Evolutionary conservation across 768 basidiomycete species (phyloP), one percentile per base, ranked within the genome.

Genomic region (Mycena rosella): DNA sequence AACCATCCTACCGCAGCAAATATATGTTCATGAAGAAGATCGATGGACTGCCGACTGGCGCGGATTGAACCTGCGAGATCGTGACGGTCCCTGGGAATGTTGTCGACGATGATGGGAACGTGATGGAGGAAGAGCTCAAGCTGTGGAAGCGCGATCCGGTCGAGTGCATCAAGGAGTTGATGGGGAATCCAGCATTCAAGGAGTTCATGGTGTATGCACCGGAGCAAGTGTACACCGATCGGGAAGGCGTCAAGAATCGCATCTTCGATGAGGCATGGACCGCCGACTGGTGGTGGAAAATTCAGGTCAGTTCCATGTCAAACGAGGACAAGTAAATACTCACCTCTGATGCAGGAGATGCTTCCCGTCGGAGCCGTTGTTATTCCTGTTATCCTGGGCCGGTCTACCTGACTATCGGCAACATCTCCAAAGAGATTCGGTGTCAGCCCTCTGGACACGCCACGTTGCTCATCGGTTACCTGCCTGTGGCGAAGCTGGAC

Each of bases 211-310:
- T 53, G 3, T 79, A 77, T 54, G 70, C 57, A 10, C 76, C 76
- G 0, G 66, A 75, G 51, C 18, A 63, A 17, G 65, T 74, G 20
- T 77, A 68, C 48, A 22, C 26, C 10, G 60, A 67, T 18, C 9
- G 14, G 4, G 52, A 53, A 3, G 49, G 52, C 3, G 14, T 5
- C 42, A 20, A 44, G 42, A 20, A 44, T 6, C 20, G 42, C 20
- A 24, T 62, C 3, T 72, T 69, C 47, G 66, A 72, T 48, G 74
- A 78, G 56, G 74, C 75, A 73, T 73, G 72, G 63, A 74, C 74
- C 5, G 42, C 42, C 20, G 14, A 44, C 6, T 44, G 42, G 42
- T 44, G 42, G 42, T 44, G 42, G 42, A 1, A 75, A 45, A 58
- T 65, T 44, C 73, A 79, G 76, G 74, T 78, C 47, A 51, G 70